phyloP scores from a whole-genome alignment of 352 stramenopile genomes.

The Phytophthora fragariaefolia region DNA sequence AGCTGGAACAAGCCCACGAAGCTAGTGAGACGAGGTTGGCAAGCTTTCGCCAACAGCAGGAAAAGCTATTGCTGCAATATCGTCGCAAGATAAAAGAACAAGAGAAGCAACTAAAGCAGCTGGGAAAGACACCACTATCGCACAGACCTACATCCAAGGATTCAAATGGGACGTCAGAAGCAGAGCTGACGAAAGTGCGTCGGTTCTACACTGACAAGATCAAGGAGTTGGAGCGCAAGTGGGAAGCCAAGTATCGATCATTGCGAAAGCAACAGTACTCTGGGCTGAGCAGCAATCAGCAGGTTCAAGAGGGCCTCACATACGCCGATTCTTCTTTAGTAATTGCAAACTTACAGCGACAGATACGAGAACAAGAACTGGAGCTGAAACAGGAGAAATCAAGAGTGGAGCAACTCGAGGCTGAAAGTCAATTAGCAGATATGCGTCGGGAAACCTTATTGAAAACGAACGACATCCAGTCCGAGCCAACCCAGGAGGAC shows the following conservation, averaged over 20 bases:
- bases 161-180: constrained; percentile 18
- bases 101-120: constrained; percentile 46
- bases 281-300: constrained; percentile 25
- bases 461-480: neutral
- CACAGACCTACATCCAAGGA: constrained; percentile 20
- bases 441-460: neutral
- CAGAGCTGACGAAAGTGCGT: constrained; percentile 60
- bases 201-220: constrained; percentile 82
- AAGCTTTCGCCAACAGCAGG: constrained; percentile 82
- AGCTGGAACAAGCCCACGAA: constrained; percentile 61
- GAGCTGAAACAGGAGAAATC: constrained; percentile 37
- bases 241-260: constrained; percentile 69
- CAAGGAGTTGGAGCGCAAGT: constrained; percentile 78
- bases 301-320: constrained; percentile 29
- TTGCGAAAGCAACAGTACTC: constrained; percentile 58
- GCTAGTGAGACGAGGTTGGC: constrained; percentile 63
- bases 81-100: constrained; percentile 65
- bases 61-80: constrained; percentile 77
- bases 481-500: constrained; percentile 13
- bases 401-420: constrained; percentile 29
- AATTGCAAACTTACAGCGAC: constrained; percentile 48
- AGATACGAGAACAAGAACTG: constrained; percentile 30
- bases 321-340: constrained; percentile 46
- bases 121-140: constrained; percentile 20
- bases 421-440: constrained; percentile 17